phyloP scores from a whole-genome alignment of 225 moss, liverwort and hornwort genomes.

The Sphagnum tenellum region DNA sequence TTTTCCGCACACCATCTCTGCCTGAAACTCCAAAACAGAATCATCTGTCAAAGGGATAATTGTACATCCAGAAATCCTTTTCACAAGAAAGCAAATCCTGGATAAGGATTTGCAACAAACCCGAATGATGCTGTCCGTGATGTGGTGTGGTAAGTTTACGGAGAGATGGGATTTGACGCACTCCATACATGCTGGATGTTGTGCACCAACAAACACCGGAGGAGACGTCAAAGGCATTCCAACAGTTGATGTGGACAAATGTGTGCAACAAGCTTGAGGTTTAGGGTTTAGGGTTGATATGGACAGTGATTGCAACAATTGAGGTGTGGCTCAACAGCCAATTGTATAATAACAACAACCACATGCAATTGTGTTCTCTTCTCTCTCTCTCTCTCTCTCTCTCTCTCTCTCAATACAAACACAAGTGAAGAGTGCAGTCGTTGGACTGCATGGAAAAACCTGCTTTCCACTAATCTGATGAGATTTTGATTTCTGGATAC shows the following conservation, averaged over 20 bases:
- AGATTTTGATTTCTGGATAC: too few relatives aligned
- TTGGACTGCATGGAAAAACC: too few relatives aligned
- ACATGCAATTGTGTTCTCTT: too few relatives aligned
- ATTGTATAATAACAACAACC: not conserved
- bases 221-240: constrained; percentile 96
- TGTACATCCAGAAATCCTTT: too few relatives aligned
- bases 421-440: too few relatives aligned
- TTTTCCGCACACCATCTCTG: not conserved
- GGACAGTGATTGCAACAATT: constrained; percentile 76
- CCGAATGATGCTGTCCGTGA: not conserved
- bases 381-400: too few relatives aligned
- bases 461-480: too few relatives aligned
- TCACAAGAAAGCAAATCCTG: not conserved
- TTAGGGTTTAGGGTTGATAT: constrained; percentile 27
- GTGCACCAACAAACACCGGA: constrained; percentile 73
- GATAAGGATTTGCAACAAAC: not conserved
- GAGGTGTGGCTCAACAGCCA: constrained; percentile 36
- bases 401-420: too few relatives aligned
- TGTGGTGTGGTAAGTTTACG: constrained; percentile 1
- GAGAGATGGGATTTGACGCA: constrained; percentile 87
- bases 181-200: constrained; percentile 69
- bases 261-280: too few relatives aligned
- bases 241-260: constrained; percentile 22
- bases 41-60: too few relatives aligned
- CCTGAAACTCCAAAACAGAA: too few relatives aligned